These are phyloP conservation scores for Nigrograna mackinnonii DNA, from an alignment of 2,329 filamentous ascomycete species.

Conservation along the genomic window DNA sequence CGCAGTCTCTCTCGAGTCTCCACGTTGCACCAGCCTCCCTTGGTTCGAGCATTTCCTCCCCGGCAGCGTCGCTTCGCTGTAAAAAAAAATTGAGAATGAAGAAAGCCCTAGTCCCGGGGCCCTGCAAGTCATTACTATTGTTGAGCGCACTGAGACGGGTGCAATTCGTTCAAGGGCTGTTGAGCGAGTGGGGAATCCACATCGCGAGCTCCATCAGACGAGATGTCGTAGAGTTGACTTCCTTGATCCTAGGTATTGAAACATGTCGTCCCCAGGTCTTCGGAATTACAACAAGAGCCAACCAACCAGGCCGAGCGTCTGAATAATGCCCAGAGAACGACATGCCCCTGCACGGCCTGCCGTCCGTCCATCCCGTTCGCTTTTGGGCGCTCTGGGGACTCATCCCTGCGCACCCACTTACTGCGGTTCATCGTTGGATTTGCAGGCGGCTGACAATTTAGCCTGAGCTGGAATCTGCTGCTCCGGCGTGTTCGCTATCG, in stretches of 20 bases:
- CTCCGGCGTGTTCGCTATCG: conserved; percentile 8
- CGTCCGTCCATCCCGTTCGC: conserved; percentile 39
- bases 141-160: no score
- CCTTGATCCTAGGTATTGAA: no score
- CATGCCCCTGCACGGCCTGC: conserved; percentile 33
- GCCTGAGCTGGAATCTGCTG: conserved; percentile 34
- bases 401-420: conserved; percentile 30
- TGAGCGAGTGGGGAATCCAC: no score
- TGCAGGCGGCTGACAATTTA: conserved; percentile 32
- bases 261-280: conserved; percentile 17
- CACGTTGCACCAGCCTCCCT: conserved; percentile 39
- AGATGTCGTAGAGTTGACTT: no score
- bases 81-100: no score
- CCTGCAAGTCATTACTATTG: no score
- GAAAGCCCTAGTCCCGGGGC: no score
- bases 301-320: conserved; percentile 23
- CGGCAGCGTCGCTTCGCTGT: no score
- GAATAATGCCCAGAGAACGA: conserved; percentile 18
- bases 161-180: no score
- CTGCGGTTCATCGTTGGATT: conserved; percentile 20
- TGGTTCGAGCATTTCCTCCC: no score
- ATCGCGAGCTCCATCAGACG: no score
- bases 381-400: no score
- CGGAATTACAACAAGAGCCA: conserved; percentile 24
- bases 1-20: conserved; percentile 40